Conservation (phyloP, 441 rosid species). For the Cnidoscolus chayamansa region DNA sequence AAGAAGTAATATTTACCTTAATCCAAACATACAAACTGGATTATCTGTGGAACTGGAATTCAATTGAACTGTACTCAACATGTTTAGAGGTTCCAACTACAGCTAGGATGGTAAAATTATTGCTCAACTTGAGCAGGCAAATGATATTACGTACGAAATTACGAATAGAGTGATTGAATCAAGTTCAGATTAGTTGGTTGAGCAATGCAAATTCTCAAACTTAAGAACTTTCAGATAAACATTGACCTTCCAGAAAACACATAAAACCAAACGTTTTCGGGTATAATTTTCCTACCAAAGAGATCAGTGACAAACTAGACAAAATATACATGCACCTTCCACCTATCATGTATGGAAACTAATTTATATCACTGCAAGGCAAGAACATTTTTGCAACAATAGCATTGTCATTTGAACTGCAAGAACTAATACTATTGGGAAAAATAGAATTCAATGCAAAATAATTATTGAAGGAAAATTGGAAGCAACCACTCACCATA, state of each 20-base stretch:
- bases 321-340: slow-evolving; percentile 1
- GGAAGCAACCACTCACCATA: slow-evolving; percentile 51
- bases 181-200: neutral
- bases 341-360: slow-evolving; percentile 5
- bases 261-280: neutral
- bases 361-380: slow-evolving; percentile 5
- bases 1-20: neutral
- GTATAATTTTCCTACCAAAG: neutral
- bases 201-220: neutral
- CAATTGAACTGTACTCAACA: too few relatives aligned
- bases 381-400: neutral
- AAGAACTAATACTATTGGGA: neutral
- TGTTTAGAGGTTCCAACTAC: neutral
- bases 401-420: neutral
- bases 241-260: neutral
- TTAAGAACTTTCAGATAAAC: neutral
- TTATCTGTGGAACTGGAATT: too few relatives aligned
- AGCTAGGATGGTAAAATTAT: neutral
- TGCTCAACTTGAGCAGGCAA: neutral
- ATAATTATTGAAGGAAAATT: neutral
- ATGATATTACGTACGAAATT: neutral
- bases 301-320: neutral
- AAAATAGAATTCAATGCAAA: neutral
- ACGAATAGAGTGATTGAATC: neutral
- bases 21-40: too few relatives aligned